Evolutionary conservation across 2,329 filamentous ascomycete genomes (phyloP).

Genomic region (Fusarium sp.): DNA sequence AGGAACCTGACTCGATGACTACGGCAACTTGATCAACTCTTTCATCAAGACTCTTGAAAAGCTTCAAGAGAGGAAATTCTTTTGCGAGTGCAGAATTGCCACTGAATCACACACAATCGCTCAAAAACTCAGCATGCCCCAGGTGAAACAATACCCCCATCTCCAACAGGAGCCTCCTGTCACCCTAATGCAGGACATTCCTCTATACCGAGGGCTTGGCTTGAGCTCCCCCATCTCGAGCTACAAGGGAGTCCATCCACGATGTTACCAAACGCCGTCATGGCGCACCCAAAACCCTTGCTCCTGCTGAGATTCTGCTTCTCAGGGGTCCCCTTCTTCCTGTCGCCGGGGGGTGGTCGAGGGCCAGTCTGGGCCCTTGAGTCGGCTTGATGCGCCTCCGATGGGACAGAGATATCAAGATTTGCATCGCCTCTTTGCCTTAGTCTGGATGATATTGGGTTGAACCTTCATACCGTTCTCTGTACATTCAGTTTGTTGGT

Average conservation of each 20-base stretch:
- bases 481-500: slow-evolving; percentile 23
- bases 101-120: slow-evolving; percentile 2
- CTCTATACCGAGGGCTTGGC: slow-evolving; percentile 25
- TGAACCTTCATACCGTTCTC: slow-evolving; percentile 33
- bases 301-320: slow-evolving; percentile 26
- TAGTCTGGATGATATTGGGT: slow-evolving; percentile 14
- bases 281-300: slow-evolving; percentile 33
- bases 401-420: slow-evolving; percentile 31
- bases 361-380: slow-evolving; percentile 22
- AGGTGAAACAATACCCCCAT: slow-evolving; percentile 36
- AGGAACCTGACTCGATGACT: not conserved
- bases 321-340: slow-evolving; percentile 10
- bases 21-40: not conserved
- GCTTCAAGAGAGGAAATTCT: slow-evolving; percentile 4
- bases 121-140: slow-evolving; percentile 14
- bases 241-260: slow-evolving; percentile 29
- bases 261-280: slow-evolving; percentile 37
- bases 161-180: slow-evolving; percentile 5
- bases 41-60: not conserved
- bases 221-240: slow-evolving; percentile 20
- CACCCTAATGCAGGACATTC: slow-evolving; percentile 31
- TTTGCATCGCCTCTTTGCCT: slow-evolving; percentile 32
- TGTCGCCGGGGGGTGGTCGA: slow-evolving; percentile 14
- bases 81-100: slow-evolving; percentile 8
- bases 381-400: slow-evolving; percentile 32